phyloP scores from a whole-genome alignment of 2,329 filamentous ascomycete species.

The Ceratocystis cubensis region DNA sequence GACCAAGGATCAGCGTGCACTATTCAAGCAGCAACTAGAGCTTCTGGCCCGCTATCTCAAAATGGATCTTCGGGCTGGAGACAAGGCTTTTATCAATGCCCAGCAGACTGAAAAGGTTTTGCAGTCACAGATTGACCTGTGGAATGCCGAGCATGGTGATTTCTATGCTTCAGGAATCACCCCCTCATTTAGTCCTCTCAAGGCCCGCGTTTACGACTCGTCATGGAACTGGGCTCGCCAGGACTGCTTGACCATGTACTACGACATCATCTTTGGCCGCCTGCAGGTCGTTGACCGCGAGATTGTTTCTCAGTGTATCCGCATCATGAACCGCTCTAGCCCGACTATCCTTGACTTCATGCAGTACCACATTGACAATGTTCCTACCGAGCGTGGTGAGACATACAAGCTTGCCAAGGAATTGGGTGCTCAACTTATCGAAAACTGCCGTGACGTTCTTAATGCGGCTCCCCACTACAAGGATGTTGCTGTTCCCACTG shows the following conservation, averaged over 20 bases:
- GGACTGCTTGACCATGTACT: slow-evolving; percentile 96
- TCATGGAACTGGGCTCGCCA: slow-evolving; percentile 99
- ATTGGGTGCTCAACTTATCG: slow-evolving; percentile 82
- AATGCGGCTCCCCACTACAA: slow-evolving; percentile 80
- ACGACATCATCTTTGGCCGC: slow-evolving; percentile 94
- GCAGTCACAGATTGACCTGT: slow-evolving; percentile 86
- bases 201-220: slow-evolving; percentile 92
- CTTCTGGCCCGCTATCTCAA: slow-evolving; percentile 91
- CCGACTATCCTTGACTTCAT: slow-evolving; percentile 94
- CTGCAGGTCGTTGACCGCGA: slow-evolving; percentile 89
- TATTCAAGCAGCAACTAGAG: slow-evolving; percentile 98
- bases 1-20: slow-evolving; percentile 86
- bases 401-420: slow-evolving; percentile 97
- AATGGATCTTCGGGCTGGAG: slow-evolving; percentile 89
- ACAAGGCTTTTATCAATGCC: slow-evolving; percentile 78
- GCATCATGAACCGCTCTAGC: slow-evolving; percentile 98
- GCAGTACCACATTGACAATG: slow-evolving; percentile 99
- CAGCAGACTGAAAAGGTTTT: slow-evolving; percentile 78
- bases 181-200: slow-evolving; percentile 83
- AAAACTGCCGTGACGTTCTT: slow-evolving; percentile 93
- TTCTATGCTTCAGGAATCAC: slow-evolving; percentile 92
- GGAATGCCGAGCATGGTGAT: slow-evolving; percentile 90
- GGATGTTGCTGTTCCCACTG: slow-evolving; percentile 85
- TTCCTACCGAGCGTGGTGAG: slow-evolving; percentile 88
- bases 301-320: slow-evolving; percentile 96